phyloP scores from a whole-genome alignment of 1,139 yeast species.

The Yamadazyma friedrichii region DNA sequence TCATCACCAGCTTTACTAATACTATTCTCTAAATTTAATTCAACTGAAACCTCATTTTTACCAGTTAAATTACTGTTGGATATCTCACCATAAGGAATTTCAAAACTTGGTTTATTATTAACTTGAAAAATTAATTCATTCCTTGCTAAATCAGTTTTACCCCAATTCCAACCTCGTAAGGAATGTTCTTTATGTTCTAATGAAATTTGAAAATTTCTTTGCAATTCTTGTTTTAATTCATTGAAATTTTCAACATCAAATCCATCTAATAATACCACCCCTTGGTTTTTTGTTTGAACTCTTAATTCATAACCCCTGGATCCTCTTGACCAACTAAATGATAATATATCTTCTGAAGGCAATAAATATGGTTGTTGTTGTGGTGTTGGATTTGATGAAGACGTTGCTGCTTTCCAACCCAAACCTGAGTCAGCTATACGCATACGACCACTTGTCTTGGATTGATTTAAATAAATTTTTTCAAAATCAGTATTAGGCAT shows the following conservation, averaged over 20 bases:
- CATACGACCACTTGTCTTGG: slow-evolving; percentile 81
- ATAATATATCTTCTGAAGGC: slow-evolving; percentile 78
- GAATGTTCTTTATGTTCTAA: slow-evolving; percentile 89
- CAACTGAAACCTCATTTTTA: slow-evolving; percentile 90
- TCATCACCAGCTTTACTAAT: slow-evolving; percentile 83
- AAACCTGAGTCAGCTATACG: slow-evolving; percentile 93
- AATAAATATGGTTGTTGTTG: slow-evolving; percentile 71
- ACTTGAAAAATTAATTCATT: slow-evolving; percentile 86
- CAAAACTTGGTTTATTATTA: slow-evolving; percentile 88
- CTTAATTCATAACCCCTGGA: slow-evolving; percentile 88
- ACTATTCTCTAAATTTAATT: slow-evolving; percentile 61
- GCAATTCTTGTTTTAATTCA: slow-evolving; percentile 78
- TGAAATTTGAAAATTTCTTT: slow-evolving; percentile 67
- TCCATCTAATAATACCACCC: slow-evolving; percentile 87
- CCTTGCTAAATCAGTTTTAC: slow-evolving; percentile 86
- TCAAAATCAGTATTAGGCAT: slow-evolving; percentile 70
- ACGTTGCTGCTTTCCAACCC: slow-evolving; percentile 83
- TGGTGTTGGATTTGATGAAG: slow-evolving; percentile 27
- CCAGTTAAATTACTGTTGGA: slow-evolving; percentile 90
- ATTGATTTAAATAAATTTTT: slow-evolving; percentile 83
- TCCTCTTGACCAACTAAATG: slow-evolving; percentile 91
- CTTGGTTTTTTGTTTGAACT: slow-evolving; percentile 84
- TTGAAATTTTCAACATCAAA: slow-evolving; percentile 82
- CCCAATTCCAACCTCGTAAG: slow-evolving; percentile 99
- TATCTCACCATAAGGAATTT: slow-evolving; percentile 78